Percentiles rank a stretch among this genome's conserved stretches.
Evolutionary conservation across 306 rosid genomes (phyloP).

Genomic region (Ceratonia siliqua): DNA sequence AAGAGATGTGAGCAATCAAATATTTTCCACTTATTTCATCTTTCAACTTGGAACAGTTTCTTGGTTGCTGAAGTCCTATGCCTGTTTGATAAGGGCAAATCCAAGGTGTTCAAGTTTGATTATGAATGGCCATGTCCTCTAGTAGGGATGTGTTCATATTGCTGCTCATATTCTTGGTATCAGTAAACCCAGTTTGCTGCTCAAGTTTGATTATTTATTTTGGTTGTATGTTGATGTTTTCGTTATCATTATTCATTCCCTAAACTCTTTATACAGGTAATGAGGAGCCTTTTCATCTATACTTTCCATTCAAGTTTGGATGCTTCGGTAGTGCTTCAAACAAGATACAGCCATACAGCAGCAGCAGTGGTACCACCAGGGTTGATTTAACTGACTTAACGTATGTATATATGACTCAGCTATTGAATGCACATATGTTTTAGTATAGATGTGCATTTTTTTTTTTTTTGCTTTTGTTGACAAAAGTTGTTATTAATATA

Average conservation of each 20-base stretch:
- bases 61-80: neutral
- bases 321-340: constrained; percentile 40
- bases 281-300: constrained; percentile 22
- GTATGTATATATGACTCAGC: constrained; percentile 48
- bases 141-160: neutral
- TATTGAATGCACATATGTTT: constrained; percentile 6
- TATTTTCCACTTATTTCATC: neutral
- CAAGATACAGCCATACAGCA: constrained; percentile 51
- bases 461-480: constrained; percentile 10
- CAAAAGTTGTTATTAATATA: neutral
- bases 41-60: neutral
- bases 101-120: neutral
- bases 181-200: neutral
- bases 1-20: neutral
- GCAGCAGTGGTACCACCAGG: constrained; percentile 37
- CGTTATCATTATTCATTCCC: constrained; percentile 2
- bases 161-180: neutral
- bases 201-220: constrained; percentile 2
- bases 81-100: neutral
- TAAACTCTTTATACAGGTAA: constrained; percentile 41
- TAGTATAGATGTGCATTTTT: constrained; percentile 8
- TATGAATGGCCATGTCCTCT: neutral
- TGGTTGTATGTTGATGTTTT: constrained; percentile 11
- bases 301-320: constrained; percentile 40
- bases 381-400: constrained; percentile 75